These are phyloP conservation scores for Entomortierella chlamydospora DNA, from an alignment of 192 early-diverging fungal genomes.

Conservation along the genomic window DNA sequence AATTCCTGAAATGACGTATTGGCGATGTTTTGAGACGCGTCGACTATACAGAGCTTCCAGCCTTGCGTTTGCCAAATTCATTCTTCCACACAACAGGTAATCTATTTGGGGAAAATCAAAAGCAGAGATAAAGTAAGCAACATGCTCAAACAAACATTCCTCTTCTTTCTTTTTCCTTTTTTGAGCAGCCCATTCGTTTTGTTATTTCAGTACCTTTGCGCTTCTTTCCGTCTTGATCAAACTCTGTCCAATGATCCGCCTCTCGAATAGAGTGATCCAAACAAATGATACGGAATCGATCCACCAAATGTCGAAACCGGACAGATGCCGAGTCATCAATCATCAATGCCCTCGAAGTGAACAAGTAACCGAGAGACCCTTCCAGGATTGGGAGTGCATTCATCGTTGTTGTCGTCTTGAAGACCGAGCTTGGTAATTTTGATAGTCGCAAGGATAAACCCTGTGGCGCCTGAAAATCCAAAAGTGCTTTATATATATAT, in stretches of 20 bases:
- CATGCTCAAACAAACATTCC: not conserved
- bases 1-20: slow-evolving; percentile 72
- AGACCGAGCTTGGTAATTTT: slow-evolving; percentile 79
- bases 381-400: slow-evolving; percentile 66
- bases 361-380: slow-evolving; percentile 83
- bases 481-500: slow-evolving; percentile 66
- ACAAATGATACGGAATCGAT: slow-evolving; percentile 61
- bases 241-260: slow-evolving; percentile 49
- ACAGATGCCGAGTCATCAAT: slow-evolving; percentile 65
- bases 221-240: slow-evolving; percentile 35
- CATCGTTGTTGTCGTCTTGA: slow-evolving; percentile 83
- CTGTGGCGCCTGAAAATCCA: slow-evolving; percentile 86
- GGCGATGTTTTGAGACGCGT: slow-evolving; percentile 62
- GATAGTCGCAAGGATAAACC: slow-evolving; percentile 79
- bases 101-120: slow-evolving; percentile 38
- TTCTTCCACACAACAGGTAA: slow-evolving; percentile 77
- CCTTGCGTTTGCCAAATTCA: slow-evolving; percentile 75
- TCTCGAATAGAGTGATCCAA: slow-evolving; percentile 47
- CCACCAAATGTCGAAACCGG: slow-evolving; percentile 61
- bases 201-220: slow-evolving; percentile 27
- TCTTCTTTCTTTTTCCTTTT: not conserved
- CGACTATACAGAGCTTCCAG: slow-evolving; percentile 75
- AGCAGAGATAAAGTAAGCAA: not conserved
- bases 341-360: slow-evolving; percentile 77
- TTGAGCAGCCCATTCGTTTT: too few species aligned